A percentile compares a stretch with the other conserved stretches of the same genome.
These are phyloP conservation scores for Grosmannia huntii DNA, from an alignment of 2,329 filamentous ascomycete genomes.

Conservation along the genomic window DNA sequence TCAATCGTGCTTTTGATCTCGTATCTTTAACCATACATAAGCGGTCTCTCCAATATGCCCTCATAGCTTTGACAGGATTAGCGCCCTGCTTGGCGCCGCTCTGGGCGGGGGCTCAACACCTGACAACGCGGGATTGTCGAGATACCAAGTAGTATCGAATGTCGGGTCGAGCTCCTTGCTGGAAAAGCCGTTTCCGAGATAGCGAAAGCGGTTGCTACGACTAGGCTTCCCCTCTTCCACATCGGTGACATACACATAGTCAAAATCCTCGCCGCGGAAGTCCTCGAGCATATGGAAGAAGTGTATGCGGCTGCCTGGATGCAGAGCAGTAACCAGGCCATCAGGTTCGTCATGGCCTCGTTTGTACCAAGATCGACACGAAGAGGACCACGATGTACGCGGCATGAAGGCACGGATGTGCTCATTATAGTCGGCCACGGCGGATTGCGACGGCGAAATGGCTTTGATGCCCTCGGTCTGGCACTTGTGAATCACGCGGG, in stretches of 20 bases:
- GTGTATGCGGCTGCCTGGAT: conserved; percentile 37
- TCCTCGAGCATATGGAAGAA: conserved; percentile 40
- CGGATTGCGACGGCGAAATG: conserved; percentile 29
- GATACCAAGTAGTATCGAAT: conserved; percentile 30
- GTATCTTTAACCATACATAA: background rate
- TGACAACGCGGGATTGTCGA: conserved; percentile 15
- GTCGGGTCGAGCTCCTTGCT: conserved; percentile 26
- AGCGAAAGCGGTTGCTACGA: conserved; percentile 32
- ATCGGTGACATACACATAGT: conserved; percentile 29
- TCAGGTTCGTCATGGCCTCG: conserved; percentile 24
- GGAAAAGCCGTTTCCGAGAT: conserved; percentile 41
- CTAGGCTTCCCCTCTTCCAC: background rate
- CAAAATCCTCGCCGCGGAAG: conserved; percentile 39
- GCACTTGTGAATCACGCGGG: conserved; percentile 33
- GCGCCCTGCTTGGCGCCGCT: background rate
- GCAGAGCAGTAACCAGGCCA: conserved; percentile 34
- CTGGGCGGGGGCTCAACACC: background rate
- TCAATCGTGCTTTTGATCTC: background rate
- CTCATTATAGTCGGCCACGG: conserved; percentile 37
- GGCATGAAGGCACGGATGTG: conserved; percentile 39
- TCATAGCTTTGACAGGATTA: background rate
- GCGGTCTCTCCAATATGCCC: background rate
- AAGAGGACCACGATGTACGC: conserved; percentile 34
- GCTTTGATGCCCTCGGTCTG: conserved; percentile 37
- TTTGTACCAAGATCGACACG: conserved; percentile 40